Evolutionary conservation across 1,284 basidiomycete genomes (phyloP), one percentile per base, ranked within the genome.

Genomic region (Cystobasidium pallidum): DNA sequence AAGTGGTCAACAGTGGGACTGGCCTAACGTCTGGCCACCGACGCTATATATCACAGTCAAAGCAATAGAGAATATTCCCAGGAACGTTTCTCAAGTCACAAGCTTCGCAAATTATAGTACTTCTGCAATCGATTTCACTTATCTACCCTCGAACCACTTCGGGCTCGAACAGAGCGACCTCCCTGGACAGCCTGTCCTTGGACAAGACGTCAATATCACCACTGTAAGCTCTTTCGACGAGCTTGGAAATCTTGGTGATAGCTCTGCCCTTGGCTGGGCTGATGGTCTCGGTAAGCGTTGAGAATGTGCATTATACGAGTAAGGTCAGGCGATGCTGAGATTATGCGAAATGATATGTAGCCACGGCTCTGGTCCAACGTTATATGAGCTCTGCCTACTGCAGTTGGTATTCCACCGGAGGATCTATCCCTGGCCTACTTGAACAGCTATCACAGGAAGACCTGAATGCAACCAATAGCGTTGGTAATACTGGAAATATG

Each of bases 391-490:
- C 91, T 68, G 87, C 87, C 0, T 86, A 95, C 75, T 95, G 94
- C 81, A 91, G 90, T 75, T 97, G 94, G 93, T 85, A 87, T 79
- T 86, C 89, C 21, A 94, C 92, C 0, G 92, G 92, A 43, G 93
- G 92, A 1, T 86, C 86, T 4, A 89, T 95, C 61, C 84, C 86
- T 1, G 86, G 85, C 17, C 30, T 71, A 26, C 28, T 71, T 7
- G 17, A 36, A 24, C 68, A 71, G 36, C 61, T 71, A 15, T 51
- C 68, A 15, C 49, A 71, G 45, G n/a, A 47, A 26, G 68, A 71
- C 36, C 49, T 71, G 2, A 63, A 71, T 54, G 59, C 55, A 24
- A 71, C 68, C 6, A 57, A 71, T 15, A 62, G 57, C 21, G 68
- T 55, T n/a, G 68, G 68, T 13, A 62, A 71, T 39, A 64, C 59